Conservation (phyloP, 306 rosid species). For the Dryas alaskensis region DNA sequence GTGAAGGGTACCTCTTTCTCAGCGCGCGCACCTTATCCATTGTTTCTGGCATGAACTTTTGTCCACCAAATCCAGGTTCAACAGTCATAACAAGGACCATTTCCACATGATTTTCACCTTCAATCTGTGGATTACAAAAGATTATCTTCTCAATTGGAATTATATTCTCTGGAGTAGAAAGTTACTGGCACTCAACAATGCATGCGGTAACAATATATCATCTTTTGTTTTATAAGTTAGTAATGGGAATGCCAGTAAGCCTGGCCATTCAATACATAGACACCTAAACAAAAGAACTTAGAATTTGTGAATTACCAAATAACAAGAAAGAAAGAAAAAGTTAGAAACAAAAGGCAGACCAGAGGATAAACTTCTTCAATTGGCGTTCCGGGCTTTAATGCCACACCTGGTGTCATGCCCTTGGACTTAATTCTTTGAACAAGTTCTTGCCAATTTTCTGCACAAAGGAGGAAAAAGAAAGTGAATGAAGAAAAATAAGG, state of each 20-base stretch:
- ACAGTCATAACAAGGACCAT: conserved; percentile 99
- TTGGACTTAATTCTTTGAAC: conserved; percentile 54
- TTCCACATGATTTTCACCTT: conserved; percentile 79
- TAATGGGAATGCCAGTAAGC: neutral
- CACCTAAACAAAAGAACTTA: neutral
- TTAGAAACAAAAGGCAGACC: conserved; percentile 36
- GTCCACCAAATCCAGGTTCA: conserved; percentile 99
- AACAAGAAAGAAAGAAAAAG: neutral
- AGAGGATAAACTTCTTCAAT: conserved; percentile 84
- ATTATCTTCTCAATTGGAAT: conserved; percentile 7
- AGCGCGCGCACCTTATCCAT: conserved; percentile 90
- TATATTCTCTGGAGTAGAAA: neutral
- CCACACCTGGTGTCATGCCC: conserved; percentile 84
- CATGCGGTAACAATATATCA: neutral
- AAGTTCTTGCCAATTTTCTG: conserved; percentile 90
- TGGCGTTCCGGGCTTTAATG: conserved; percentile 77
- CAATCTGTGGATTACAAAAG: conserved; percentile 54
- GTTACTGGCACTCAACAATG: neutral
- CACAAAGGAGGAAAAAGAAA: conserved; percentile 2
- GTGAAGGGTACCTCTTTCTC: conserved; percentile 86
- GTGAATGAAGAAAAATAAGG: neutral
- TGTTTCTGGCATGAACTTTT: conserved; percentile 82
- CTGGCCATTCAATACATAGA: neutral
- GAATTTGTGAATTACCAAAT: neutral
- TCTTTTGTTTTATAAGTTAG: neutral